phyloP scores from a whole-genome alignment of 2,329 filamentous ascomycete genomes.

The Beauveria scarabaeidicola region DNA sequence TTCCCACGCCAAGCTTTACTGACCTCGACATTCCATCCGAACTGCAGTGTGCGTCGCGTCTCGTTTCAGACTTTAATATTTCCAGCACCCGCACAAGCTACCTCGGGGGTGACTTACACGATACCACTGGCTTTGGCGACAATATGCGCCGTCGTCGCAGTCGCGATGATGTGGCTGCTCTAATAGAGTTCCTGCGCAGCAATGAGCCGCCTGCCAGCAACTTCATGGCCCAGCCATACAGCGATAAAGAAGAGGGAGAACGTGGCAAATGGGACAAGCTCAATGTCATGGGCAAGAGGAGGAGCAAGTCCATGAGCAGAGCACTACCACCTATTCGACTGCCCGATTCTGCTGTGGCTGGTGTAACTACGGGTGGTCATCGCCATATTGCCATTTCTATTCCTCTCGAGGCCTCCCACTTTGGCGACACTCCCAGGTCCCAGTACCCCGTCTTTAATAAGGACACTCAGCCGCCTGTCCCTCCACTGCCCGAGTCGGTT shows the following conservation, averaged over 20 bases:
- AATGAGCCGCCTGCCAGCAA: slow-evolving; percentile 41
- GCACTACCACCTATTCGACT: slow-evolving; percentile 29
- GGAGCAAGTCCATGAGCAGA: slow-evolving; percentile 27
- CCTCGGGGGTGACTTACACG: slow-evolving; percentile 10
- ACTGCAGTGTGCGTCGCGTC: slow-evolving; percentile 1
- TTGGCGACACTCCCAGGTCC: slow-evolving; percentile 24
- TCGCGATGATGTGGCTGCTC: slow-evolving; percentile 23
- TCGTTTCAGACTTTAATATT: neutral
- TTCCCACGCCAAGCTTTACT: slow-evolving; percentile 5
- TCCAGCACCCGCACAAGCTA: slow-evolving; percentile 10
- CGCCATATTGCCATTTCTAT: slow-evolving; percentile 55
- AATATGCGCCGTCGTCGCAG: neutral
- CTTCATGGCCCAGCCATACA: slow-evolving; percentile 38
- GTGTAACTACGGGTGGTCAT: slow-evolving; percentile 43
- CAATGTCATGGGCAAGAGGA: slow-evolving; percentile 28
- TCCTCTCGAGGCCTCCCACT: slow-evolving; percentile 40
- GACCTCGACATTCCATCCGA: slow-evolving; percentile 8
- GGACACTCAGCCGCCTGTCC: neutral
- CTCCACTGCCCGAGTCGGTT: slow-evolving; percentile 17
- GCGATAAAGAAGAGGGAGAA: slow-evolving; percentile 19
- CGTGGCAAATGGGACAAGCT: slow-evolving; percentile 33
- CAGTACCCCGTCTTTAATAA: slow-evolving; percentile 25
- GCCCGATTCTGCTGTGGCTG: slow-evolving; percentile 48
- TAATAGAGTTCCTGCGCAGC: slow-evolving; percentile 42
- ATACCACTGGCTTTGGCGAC: neutral